Evolutionary conservation across 495 filamentous ascomycete genomes (phyloP).

Genomic region (Aspergillus sclerotioniger): DNA sequence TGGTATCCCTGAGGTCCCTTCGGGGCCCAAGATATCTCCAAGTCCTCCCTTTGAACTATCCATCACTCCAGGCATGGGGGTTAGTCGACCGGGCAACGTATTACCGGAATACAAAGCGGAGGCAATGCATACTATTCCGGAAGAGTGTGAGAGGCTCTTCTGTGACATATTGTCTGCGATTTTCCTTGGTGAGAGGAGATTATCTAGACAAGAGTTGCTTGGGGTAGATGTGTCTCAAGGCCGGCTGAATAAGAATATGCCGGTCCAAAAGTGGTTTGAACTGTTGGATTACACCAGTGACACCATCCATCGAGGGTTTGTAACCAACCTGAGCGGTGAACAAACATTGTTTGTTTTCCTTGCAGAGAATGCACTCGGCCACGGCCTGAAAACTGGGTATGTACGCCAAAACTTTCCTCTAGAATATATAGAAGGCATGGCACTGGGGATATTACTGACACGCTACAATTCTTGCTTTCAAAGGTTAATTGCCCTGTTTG

Average conservation of each 20-base stretch:
- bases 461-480: conserved; percentile 16
- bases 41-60: conserved; percentile 79
- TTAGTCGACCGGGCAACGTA: conserved; percentile 42
- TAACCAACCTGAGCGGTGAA: conserved; percentile 59
- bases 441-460: not conserved
- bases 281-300: conserved; percentile 88
- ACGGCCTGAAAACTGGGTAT: conserved; percentile 86
- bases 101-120: conserved; percentile 65
- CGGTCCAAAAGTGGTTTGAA: conserved; percentile 63
- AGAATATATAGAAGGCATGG: not conserved
- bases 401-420: conserved; percentile 22
- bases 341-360: conserved; percentile 87
- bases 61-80: conserved; percentile 57
- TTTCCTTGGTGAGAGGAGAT: conserved; percentile 93
- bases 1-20: conserved; percentile 97
- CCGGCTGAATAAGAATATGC: conserved; percentile 31
- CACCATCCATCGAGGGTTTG: conserved; percentile 79
- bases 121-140: conserved; percentile 92
- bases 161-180: conserved; percentile 87
- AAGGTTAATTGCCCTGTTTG: conserved; percentile 87
- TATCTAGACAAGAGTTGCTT: conserved; percentile 64
- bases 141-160: conserved; percentile 99
- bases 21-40: conserved; percentile 70
- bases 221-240: conserved; percentile 65
- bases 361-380: conserved; percentile 61